Evolutionary conservation across 2,329 filamentous ascomycete species (phyloP), one percentile per base, ranked within the genome.

Genomic region (Davidsoniella neocaledoniae): DNA sequence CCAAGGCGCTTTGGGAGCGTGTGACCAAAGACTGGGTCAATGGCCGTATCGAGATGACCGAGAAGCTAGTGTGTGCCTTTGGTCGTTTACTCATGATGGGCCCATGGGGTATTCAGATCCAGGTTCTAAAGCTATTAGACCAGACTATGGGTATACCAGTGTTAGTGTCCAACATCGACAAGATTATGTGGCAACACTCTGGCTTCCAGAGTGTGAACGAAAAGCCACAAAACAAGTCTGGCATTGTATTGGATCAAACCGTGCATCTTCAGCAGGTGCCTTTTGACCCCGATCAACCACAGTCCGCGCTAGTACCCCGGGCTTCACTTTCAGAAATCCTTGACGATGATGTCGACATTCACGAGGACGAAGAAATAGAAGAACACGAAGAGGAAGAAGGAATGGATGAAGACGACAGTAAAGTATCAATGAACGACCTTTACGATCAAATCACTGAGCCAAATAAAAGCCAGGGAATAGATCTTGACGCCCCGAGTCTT

Each of bases 21-120:
- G 72, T 93, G 42, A 68, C 86, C 16, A 63, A 68, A n/a, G 79
- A 78, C 55, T 96, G 88, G 88, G 74, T 72, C 49, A 69, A 72
- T 48, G 86, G 81, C 26, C 68, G 77, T 47, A 57, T 96, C 14
- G 58, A 71, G 45, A 70, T 96, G 17, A 88, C 95, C 57, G 86
- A 91, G 62, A 67, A 76, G 50, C 68, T 96, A 17, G 81, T 93
- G 3, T 81, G 77, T 58, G 72, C 83, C 26, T 94, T 96, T 84
- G 86, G 81, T 5, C 73, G 80, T 36, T 57, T 94, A 2, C 68
- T 96, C n/a, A 65, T 87, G 19, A 66, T 81, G 46, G 78, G 83
- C 14, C 66, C 71, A 9, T 68, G 74, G 16, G 64, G 69, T 46
- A 80, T 91, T 56, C 79, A 74, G 62, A 76, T 82, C 54, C 77